A percentile compares a stretch with the other conserved stretches of the same genome.
phyloP scores from a whole-genome alignment of 1,139 yeast genomes.

The Geotrichum candidum region DNA sequence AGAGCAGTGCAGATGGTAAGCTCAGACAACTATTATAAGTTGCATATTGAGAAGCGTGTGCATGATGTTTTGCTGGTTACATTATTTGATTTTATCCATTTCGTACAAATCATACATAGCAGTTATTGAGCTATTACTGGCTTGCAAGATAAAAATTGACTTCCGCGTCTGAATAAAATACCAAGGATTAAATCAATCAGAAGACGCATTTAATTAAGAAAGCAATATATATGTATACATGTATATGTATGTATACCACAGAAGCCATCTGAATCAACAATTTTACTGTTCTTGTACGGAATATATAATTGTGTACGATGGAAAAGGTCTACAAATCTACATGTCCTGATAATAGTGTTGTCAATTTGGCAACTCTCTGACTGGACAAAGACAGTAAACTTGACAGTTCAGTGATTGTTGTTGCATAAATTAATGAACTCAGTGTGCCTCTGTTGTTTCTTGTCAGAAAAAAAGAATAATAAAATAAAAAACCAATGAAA shows the following conservation, averaged over 20 bases:
- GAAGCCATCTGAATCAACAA: neutral
- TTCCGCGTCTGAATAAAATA: too few relatives aligned
- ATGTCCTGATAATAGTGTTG: neutral
- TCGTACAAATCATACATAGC: neutral
- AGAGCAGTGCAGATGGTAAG: neutral
- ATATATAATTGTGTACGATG: neutral
- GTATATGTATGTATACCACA: too few relatives aligned
- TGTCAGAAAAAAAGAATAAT: neutral
- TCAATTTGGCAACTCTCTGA: neutral
- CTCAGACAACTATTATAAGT: neutral
- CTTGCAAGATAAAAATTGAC: neutral
- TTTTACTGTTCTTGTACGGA: neutral
- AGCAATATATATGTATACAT: too few relatives aligned
- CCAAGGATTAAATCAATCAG: neutral
- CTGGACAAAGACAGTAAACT: neutral
- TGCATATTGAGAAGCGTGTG: neutral
- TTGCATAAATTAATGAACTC: neutral
- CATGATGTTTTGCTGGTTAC: neutral
- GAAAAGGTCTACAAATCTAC: neutral
- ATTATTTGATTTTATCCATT: neutral
- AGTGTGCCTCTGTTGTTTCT: neutral
- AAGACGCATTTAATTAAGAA: neutral
- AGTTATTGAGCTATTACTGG: neutral
- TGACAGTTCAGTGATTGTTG: neutral
- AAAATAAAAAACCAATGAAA: neutral